phyloP scores from a whole-genome alignment of 2,329 filamentous ascomycete species.

The Ceratocystis colombiana region DNA sequence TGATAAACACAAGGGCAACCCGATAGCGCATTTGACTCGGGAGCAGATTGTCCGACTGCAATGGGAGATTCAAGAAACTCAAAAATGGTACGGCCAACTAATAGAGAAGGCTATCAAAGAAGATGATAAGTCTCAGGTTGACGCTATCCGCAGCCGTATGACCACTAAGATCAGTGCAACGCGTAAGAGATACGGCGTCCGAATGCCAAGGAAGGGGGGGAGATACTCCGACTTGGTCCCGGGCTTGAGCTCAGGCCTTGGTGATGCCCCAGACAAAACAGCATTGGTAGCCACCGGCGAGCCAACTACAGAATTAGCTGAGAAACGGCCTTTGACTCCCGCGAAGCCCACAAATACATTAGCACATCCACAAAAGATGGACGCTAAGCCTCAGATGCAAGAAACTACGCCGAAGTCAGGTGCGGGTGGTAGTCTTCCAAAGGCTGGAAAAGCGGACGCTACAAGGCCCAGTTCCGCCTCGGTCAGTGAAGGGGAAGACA shows the following conservation, averaged over 20 bases:
- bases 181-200: slow-evolving; percentile 49
- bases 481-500: too few relatives aligned
- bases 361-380: too few relatives aligned
- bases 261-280: too few relatives aligned
- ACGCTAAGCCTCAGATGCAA: too few relatives aligned
- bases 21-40: slow-evolving; percentile 12
- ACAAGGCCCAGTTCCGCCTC: too few relatives aligned
- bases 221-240: slow-evolving; percentile 26
- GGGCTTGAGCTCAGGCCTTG: not conserved
- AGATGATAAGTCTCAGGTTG: slow-evolving; percentile 31
- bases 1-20: slow-evolving; percentile 8
- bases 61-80: slow-evolving; percentile 5
- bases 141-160: slow-evolving; percentile 43
- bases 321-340: too few relatives aligned
- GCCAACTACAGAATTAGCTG: not conserved
- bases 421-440: too few relatives aligned
- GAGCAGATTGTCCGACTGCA: not conserved
- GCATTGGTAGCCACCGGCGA: slow-evolving; percentile 33
- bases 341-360: too few relatives aligned
- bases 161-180: slow-evolving; percentile 48
- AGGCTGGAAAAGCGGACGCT: too few relatives aligned
- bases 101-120: not conserved
- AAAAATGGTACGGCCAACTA: not conserved
- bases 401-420: too few relatives aligned
- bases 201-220: slow-evolving; percentile 31